A percentile compares a stretch with the other conserved stretches of the same genome.
Evolutionary conservation across 2,329 filamentous ascomycete genomes (phyloP).

Genomic region (Ophiostoma angusticollis): DNA sequence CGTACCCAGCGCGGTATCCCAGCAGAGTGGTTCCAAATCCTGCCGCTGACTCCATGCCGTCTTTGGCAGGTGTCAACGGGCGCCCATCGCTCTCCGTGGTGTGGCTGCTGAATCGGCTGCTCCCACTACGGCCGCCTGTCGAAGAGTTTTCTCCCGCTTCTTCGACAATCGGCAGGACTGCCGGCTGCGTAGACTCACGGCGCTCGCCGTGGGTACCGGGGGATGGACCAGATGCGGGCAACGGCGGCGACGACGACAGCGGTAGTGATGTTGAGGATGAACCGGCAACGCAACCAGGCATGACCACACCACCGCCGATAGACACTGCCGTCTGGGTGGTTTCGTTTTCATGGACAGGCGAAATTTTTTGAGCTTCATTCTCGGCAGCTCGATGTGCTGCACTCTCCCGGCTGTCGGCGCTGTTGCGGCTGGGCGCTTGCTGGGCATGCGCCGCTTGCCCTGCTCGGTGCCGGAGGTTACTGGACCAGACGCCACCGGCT

Average conservation of each 20-base stretch:
- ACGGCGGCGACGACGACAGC: neutral
- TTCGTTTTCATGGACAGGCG: neutral
- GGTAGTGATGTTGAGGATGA: neutral
- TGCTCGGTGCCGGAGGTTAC: conserved; percentile 21
- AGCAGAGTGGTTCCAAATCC: neutral
- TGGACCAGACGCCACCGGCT: conserved; percentile 27
- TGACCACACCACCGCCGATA: neutral
- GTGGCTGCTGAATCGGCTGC: conserved; percentile 25
- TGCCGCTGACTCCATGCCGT: conserved; percentile 13
- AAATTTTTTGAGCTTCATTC: conserved; percentile 22
- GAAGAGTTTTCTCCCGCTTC: conserved; percentile 72
- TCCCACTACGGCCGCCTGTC: conserved; percentile 45
- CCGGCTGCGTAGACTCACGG: conserved; percentile 40
- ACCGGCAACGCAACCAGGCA: neutral
- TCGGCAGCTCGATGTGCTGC: conserved; percentile 29
- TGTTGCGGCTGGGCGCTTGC: neutral
- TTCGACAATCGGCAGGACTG: conserved; percentile 68
- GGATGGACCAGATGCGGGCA: neutral
- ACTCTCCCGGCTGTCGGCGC: conserved; percentile 14
- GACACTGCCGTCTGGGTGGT: conserved; percentile 1
- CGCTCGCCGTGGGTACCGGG: conserved; percentile 25
- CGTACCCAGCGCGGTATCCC: no score
- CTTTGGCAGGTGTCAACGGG: conserved; percentile 31
- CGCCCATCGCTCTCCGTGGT: conserved; percentile 20
- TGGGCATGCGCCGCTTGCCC: neutral